Percentiles rank a stretch among this genome's conserved stretches.
These are phyloP conservation scores for Blastobotrys terrestris DNA, from an alignment of 805 yeast genomes.

Conservation along the genomic window DNA sequence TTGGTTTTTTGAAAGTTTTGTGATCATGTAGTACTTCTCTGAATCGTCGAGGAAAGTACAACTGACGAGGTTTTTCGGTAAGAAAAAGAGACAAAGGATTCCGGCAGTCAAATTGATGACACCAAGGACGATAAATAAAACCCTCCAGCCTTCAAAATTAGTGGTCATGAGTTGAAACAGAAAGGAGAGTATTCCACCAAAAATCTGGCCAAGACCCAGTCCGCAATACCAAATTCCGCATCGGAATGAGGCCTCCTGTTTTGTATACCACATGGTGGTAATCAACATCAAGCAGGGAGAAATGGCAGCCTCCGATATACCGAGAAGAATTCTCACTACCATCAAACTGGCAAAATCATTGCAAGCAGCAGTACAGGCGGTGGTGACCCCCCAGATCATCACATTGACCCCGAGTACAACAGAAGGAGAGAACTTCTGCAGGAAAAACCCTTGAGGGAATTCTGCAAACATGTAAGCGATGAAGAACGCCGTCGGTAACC, in stretches of 20 bases:
- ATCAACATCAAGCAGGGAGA: constrained; percentile 48
- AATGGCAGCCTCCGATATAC: constrained; percentile 14
- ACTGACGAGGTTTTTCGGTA: constrained; percentile 50
- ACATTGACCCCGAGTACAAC: constrained; percentile 17
- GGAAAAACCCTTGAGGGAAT: constrained; percentile 39
- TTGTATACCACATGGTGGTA: constrained; percentile 56
- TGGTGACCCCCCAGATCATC: constrained; percentile 17
- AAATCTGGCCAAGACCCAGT: constrained; percentile 31
- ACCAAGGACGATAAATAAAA: constrained; percentile 56
- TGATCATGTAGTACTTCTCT: constrained; percentile 44
- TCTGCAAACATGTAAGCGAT: constrained; percentile 43
- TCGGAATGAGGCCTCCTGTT: constrained; percentile 43
- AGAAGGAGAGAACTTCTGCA: constrained; percentile 20
- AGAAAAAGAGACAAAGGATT: constrained; percentile 38
- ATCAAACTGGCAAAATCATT: constrained; percentile 11
- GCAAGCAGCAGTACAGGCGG: constrained; percentile 15
- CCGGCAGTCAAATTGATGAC: constrained; percentile 49
- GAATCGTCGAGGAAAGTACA: constrained; percentile 25
- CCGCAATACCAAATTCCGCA: constrained; percentile 34
- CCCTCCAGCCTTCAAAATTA: constrained; percentile 49
- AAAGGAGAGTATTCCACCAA: constrained; percentile 19
- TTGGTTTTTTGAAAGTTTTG: constrained; percentile 47
- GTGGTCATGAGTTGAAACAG: constrained; percentile 19
- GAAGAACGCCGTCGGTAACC: constrained; percentile 42
- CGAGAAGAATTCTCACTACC: constrained; percentile 13